Evolutionary conservation across 2,329 filamentous ascomycete species (phyloP).

Genomic region (Capronia coronata): DNA sequence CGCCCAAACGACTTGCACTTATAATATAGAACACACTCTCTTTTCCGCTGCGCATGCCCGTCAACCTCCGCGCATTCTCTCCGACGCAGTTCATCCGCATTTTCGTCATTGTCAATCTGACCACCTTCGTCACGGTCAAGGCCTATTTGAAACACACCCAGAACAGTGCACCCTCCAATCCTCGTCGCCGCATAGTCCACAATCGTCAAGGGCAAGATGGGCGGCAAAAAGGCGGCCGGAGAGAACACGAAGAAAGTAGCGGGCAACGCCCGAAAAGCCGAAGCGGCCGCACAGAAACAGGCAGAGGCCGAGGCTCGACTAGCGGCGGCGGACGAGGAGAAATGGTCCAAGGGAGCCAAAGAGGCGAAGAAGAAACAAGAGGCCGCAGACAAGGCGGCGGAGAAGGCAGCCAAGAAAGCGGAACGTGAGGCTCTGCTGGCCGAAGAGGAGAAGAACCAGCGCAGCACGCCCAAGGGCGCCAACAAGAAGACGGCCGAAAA

Average conservation of each 20-base stretch:
- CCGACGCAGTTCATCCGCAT: conserved; percentile 32
- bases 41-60: conserved; percentile 12
- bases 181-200: neutral
- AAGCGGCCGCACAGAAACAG: conserved; percentile 72
- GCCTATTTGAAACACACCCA: conserved; percentile 12
- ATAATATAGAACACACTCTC: neutral
- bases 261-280: conserved; percentile 83
- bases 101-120: conserved; percentile 29
- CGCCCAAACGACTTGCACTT: no score
- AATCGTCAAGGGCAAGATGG: conserved; percentile 48
- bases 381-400: conserved; percentile 75
- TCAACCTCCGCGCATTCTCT: conserved; percentile 21
- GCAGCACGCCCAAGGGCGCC: conserved; percentile 53
- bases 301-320: conserved; percentile 62
- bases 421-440: conserved; percentile 77
- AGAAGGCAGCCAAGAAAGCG: conserved; percentile 80
- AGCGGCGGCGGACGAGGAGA: conserved; percentile 60
- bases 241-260: conserved; percentile 85
- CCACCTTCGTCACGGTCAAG: conserved; percentile 19
- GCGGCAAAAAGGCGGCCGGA: conserved; percentile 58
- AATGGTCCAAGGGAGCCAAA: conserved; percentile 86
- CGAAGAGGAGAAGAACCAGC: conserved; percentile 69
- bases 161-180: neutral
- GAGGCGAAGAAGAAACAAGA: conserved; percentile 83
- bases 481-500: conserved; percentile 48